Evolutionary conservation across 1,284 basidiomycete species (phyloP).

Genomic region (Neonothopanus nambi): DNA sequence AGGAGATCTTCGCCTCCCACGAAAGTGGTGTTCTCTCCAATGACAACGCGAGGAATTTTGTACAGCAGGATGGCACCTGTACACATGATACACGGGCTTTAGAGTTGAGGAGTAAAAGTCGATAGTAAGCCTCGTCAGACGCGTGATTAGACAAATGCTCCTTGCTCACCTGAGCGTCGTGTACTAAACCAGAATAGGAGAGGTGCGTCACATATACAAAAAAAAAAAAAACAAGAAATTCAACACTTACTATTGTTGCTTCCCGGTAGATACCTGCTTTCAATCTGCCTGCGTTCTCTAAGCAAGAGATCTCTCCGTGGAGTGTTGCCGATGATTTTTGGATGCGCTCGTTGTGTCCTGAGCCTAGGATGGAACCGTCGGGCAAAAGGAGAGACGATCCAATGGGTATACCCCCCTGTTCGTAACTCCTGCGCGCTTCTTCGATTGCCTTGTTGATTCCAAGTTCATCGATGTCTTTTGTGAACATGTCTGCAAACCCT

Average conservation of each 20-base stretch:
- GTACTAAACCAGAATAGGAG: conserved; percentile 23
- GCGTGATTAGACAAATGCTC: neutral
- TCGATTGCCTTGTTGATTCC: conserved; percentile 37
- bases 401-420: conserved; percentile 60
- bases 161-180: conserved; percentile 50
- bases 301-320: conserved; percentile 55
- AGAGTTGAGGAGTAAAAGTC: neutral
- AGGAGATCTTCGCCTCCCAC: conserved; percentile 52
- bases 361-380: conserved; percentile 32
- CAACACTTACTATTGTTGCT: conserved; percentile 44
- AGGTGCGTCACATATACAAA: too few species aligned
- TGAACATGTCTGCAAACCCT: too few species aligned
- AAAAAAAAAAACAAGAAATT: too few species aligned
- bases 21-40: conserved; percentile 57
- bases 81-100: conserved; percentile 64
- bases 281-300: conserved; percentile 44
- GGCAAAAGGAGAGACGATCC: conserved; percentile 33
- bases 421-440: conserved; percentile 44
- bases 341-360: conserved; percentile 53
- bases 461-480: conserved; percentile 20
- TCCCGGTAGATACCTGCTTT: conserved; percentile 37
- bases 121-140: neutral
- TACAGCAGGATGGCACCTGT: conserved; percentile 60
- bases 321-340: conserved; percentile 54
- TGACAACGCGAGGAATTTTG: conserved; percentile 59